phyloP scores from a whole-genome alignment of 768 basidiomycete genomes.

The Paxillus ammoniavirescens region DNA sequence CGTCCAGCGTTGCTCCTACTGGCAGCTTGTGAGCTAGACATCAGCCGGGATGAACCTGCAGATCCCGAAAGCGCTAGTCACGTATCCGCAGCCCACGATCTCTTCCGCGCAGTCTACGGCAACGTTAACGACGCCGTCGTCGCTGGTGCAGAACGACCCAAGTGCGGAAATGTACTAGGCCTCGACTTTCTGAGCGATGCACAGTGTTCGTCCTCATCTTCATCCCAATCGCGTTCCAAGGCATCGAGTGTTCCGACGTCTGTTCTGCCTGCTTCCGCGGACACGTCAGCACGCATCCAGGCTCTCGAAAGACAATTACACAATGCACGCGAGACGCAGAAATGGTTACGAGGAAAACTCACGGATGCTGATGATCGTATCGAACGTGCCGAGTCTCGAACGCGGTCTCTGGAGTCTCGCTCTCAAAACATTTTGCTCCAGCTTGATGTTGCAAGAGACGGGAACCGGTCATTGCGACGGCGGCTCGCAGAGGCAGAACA shows the following conservation, averaged over 20 bases:
- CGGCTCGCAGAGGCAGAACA: constrained; percentile 23
- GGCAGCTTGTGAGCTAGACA: constrained; percentile 33
- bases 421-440: constrained; percentile 17
- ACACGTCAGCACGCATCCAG: constrained; percentile 12
- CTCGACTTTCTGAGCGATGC: constrained; percentile 21
- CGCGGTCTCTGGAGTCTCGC: constrained; percentile 18
- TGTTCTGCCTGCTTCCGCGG: background rate
- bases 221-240: background rate
- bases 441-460: constrained; percentile 19
- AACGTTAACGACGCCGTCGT: constrained; percentile 20
- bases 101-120: constrained; percentile 32
- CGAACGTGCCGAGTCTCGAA: constrained; percentile 12
- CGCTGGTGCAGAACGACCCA: constrained; percentile 11
- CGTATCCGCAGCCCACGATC: constrained; percentile 21
- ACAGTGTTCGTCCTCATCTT: background rate
- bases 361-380: constrained; percentile 13
- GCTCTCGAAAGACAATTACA: constrained; percentile 25
- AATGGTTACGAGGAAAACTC: constrained; percentile 20
- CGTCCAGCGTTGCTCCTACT: constrained; percentile 30
- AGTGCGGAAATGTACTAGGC: constrained; percentile 21
- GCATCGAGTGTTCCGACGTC: background rate
- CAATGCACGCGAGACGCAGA: constrained; percentile 11
- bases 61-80: constrained; percentile 20
- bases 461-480: constrained; percentile 22
- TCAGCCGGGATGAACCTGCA: constrained; percentile 26